Base-by-base conservation (phyloP, 2,329 filamentous ascomycete genomes). In the Cladosporium sp. region DNA sequence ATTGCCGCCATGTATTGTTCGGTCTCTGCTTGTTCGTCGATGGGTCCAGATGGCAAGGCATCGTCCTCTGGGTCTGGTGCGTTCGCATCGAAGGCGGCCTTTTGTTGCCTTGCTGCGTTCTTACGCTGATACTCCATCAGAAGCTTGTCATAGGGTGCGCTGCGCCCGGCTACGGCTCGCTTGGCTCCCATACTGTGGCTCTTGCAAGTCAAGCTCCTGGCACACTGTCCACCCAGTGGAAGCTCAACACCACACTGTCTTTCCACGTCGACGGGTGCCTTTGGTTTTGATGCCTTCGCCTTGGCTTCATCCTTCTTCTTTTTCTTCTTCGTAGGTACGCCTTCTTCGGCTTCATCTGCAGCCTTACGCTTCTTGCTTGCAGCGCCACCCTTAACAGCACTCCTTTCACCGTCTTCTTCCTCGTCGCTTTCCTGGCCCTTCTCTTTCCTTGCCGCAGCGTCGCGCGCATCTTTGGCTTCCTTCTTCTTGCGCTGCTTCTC, bases 31-130 rank as follows among this genome's bases (percentile, higher is more conserved):
- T 99, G 95, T 2, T 91, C 95, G 77, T 99, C 95, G 43, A 99
- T 87, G 1, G 92, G 91, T 2, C 88, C 91, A 1, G 79, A 77
- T 6, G 88, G 88, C 67, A 92, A 91, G 65, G 86, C 86, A 56
- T 96, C 92, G 72, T 93, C 86, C 68, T 97, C 93, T 71, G 94
- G 92, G 21, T 75, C 71, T 11, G 74, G 93, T 1, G 93, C 93
- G 76, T 96, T 96, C 64, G 95, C 94, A 76, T 98, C 93, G 70
- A 99, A 90, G 43, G 93, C 93, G 39, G 93, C 93, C 81, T 97
- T 96, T 79, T 98, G 95, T 81, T 97, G 92, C 75, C 97, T 96
- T 25, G 95, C 95, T 78, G 98, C 95, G 73, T 99, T 99, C 84
- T 97, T 98, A 85, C 98, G 97, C 89, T 84, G 82, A 67, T 83